These are phyloP conservation scores for Helenozyma rhizophorensis DNA, from an alignment of 805 yeast species.

Conservation along the genomic window DNA sequence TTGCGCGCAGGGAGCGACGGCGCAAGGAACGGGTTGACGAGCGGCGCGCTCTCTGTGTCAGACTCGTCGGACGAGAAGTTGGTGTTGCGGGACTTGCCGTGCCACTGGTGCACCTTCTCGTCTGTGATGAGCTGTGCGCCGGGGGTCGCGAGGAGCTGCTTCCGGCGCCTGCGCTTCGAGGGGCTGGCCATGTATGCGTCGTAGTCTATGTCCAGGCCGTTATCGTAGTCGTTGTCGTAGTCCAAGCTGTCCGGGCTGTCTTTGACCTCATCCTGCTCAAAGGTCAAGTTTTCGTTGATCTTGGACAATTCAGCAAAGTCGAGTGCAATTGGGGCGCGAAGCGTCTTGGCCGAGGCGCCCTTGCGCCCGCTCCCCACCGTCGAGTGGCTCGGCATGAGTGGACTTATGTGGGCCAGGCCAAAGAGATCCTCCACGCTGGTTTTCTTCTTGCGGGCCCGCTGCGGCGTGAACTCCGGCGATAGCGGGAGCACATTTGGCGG, in stretches of 20 bases:
- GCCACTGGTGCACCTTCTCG: constrained; percentile 33
- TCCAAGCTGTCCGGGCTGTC: constrained; percentile 8
- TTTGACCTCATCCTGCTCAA: constrained; percentile 22
- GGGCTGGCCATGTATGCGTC: background rate
- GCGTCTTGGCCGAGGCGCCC: constrained; percentile 8
- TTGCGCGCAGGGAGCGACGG: constrained; percentile 1
- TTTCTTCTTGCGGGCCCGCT: constrained; percentile 20
- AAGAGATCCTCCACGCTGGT: constrained; percentile 10
- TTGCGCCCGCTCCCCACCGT: constrained; percentile 36
- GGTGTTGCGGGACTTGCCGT: constrained; percentile 28
- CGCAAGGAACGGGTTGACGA: constrained; percentile 8
- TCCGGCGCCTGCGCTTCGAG: background rate
- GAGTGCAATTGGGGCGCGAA: constrained; percentile 10
- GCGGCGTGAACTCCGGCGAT: constrained; percentile 33
- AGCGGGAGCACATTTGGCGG: constrained; percentile 15
- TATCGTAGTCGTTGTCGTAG: constrained; percentile 7
- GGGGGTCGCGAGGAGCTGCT: constrained; percentile 24
- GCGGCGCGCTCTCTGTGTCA: constrained; percentile 12
- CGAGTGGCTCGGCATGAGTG: constrained; percentile 32
- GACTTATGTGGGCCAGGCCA: constrained; percentile 2
- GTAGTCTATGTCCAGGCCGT: constrained; percentile 3
- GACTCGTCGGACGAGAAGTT: constrained; percentile 28
- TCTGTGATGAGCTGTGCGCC: constrained; percentile 30
- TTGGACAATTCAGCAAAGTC: constrained; percentile 16
- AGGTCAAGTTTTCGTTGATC: constrained; percentile 21